A percentile compares a stretch with the other conserved stretches of the same genome.
phyloP scores from a whole-genome alignment of 805 yeast species.

The Pichia rugopelliculosa region DNA sequence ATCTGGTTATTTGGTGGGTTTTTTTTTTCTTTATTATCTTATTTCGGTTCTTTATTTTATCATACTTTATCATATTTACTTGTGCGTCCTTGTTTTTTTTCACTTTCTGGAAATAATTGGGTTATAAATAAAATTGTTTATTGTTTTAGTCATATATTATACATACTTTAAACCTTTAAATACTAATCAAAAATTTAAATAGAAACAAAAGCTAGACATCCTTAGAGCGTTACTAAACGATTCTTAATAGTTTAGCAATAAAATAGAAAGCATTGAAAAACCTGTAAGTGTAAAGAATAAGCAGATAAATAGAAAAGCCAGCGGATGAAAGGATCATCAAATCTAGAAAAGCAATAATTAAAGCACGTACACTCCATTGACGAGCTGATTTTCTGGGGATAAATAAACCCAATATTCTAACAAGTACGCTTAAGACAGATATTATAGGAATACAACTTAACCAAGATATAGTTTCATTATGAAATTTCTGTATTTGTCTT shows the following conservation, averaged over 20 bases:
- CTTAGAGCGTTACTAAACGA: not conserved
- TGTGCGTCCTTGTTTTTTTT: not conserved
- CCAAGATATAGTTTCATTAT: constrained; percentile 1
- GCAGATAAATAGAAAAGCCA: not conserved
- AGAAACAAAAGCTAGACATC: too few relatives aligned
- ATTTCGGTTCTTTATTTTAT: not conserved
- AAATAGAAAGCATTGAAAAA: not conserved
- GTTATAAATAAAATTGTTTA: not conserved
- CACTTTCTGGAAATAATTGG: not conserved
- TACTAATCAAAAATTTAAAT: not conserved
- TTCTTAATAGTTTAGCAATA: not conserved
- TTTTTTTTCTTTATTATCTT: not conserved
- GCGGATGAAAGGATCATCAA: not conserved
- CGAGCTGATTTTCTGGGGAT: constrained; percentile 5
- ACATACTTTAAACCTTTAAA: not conserved
- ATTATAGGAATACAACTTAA: constrained; percentile 7
- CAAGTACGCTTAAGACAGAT: not conserved
- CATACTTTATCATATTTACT: not conserved
- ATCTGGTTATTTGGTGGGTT: constrained; percentile 4
- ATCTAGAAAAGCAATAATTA: constrained; percentile 3
- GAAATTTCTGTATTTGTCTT: constrained; percentile 6
- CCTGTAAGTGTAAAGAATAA: not conserved
- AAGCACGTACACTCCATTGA: constrained; percentile 7
- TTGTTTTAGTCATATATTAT: not conserved
- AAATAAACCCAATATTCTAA: constrained; percentile 1